Percentiles rank a stretch among this genome's conserved stretches.
Evolutionary conservation across 2,329 filamentous ascomycete species (phyloP).

Genomic region (Pseudopyrenochaeta lycopersici): DNA sequence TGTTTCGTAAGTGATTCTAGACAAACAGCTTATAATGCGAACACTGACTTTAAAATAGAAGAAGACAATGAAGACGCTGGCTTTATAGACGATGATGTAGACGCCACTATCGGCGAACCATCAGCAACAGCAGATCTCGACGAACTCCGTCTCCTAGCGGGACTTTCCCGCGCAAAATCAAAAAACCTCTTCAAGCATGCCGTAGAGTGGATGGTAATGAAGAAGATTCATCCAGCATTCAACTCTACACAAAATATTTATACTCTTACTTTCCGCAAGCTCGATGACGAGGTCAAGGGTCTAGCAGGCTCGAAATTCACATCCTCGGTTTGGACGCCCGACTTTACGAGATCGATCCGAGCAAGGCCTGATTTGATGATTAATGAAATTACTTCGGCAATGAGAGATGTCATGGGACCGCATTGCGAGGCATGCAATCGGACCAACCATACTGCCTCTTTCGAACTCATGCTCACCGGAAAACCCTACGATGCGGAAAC

Average conservation of each 20-base stretch:
- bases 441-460: conserved; percentile 72
- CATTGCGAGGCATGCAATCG: conserved; percentile 77
- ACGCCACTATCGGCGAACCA: conserved; percentile 61
- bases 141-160: conserved; percentile 74
- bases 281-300: conserved; percentile 75
- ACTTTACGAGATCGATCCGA: conserved; percentile 72
- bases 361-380: conserved; percentile 67
- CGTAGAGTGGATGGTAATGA: conserved; percentile 83
- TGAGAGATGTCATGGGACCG: conserved; percentile 23
- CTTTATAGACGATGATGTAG: conserved; percentile 71
- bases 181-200: conserved; percentile 78
- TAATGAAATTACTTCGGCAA: conserved; percentile 35
- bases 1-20: conserved; percentile 46
- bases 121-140: conserved; percentile 53
- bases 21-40: no score
- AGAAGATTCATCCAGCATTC: conserved; percentile 78
- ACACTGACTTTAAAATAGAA: conserved; percentile 18
- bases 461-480: conserved; percentile 69
- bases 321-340: conserved; percentile 73
- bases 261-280: conserved; percentile 72
- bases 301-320: conserved; percentile 75
- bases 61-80: conserved; percentile 67
- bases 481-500: conserved; percentile 72
- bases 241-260: conserved; percentile 71
- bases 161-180: conserved; percentile 71